Conservation (phyloP, 192 early-diverging fungal genomes). For the Backusella psychrophila region DNA sequence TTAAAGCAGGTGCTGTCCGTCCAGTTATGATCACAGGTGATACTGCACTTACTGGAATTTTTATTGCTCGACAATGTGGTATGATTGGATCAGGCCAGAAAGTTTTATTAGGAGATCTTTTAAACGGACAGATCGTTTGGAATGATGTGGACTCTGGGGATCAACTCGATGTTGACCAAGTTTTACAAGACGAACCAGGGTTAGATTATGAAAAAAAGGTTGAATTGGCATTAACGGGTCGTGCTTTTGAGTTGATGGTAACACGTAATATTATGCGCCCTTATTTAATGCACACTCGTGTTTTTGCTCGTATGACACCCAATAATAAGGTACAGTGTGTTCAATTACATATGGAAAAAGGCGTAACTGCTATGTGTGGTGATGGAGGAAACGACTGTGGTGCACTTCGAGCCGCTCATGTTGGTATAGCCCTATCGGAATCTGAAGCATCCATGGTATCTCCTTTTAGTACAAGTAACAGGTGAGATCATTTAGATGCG, state of each 20-base stretch:
- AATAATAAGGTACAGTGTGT: slow-evolving; percentile 75
- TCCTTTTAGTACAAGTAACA: slow-evolving; percentile 64
- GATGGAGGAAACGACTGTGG: slow-evolving; percentile 90
- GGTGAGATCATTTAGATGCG: background rate
- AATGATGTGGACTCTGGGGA: slow-evolving; percentile 57
- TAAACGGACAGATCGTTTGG: slow-evolving; percentile 45
- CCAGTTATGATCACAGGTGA: slow-evolving; percentile 87
- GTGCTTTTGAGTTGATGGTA: slow-evolving; percentile 59
- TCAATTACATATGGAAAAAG: slow-evolving; percentile 72
- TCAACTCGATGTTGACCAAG: slow-evolving; percentile 38
- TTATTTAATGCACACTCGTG: slow-evolving; percentile 63
- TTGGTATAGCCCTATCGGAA: slow-evolving; percentile 75
- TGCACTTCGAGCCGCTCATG: slow-evolving; percentile 77
- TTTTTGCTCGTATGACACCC: slow-evolving; percentile 82
- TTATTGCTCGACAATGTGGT: slow-evolving; percentile 66
- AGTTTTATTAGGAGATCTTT: slow-evolving; percentile 54
- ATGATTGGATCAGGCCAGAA: slow-evolving; percentile 54
- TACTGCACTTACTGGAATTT: slow-evolving; percentile 70
- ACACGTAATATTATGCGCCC: slow-evolving; percentile 38
- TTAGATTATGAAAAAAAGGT: slow-evolving; percentile 21
- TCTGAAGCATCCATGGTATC: slow-evolving; percentile 82
- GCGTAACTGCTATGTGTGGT: slow-evolving; percentile 82
- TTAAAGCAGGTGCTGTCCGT: slow-evolving; percentile 66
- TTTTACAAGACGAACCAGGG: slow-evolving; percentile 14
- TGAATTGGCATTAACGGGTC: slow-evolving; percentile 73